These are phyloP conservation scores for Annulohypoxylon truncatum DNA, from an alignment of 2,329 filamentous ascomycete species.

Conservation along the genomic window DNA sequence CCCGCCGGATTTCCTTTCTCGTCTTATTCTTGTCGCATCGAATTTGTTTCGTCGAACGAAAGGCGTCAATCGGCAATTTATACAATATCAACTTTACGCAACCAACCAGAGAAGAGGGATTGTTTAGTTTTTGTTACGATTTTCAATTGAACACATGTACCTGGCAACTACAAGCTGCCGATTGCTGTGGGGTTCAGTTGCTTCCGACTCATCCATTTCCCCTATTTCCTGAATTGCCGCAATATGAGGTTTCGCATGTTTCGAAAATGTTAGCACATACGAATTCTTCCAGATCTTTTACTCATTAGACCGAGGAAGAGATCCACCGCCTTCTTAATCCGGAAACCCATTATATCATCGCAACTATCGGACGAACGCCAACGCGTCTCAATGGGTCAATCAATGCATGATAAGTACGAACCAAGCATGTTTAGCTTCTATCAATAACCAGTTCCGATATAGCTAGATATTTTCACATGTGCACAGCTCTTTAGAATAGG, in stretches of 20 bases:
- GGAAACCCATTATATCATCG: slow-evolving; percentile 6
- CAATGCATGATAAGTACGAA: neutral
- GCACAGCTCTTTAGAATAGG: neutral
- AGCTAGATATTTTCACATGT: slow-evolving; percentile 1
- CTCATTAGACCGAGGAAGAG: slow-evolving; percentile 11
- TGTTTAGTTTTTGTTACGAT: slow-evolving; percentile 5
- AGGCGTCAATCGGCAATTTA: neutral
- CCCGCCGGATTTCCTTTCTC: slow-evolving; percentile 33
- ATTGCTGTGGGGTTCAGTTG: slow-evolving; percentile 1
- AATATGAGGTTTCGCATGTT: slow-evolving; percentile 2
- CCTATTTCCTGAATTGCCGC: slow-evolving; percentile 5
- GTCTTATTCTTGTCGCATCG: slow-evolving; percentile 17
- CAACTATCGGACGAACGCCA: slow-evolving; percentile 10
- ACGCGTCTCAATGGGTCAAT: slow-evolving; percentile 16
- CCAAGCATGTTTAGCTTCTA: neutral
- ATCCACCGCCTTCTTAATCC: slow-evolving; percentile 16
- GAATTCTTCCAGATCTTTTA: neutral
- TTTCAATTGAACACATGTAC: neutral
- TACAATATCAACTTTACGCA: slow-evolving; percentile 6
- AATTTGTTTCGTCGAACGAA: slow-evolving; percentile 5
- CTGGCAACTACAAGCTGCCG: neutral
- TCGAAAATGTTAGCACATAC: neutral
- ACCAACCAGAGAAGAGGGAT: slow-evolving; percentile 10
- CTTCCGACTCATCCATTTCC: neutral
- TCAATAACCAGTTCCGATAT: neutral